Percentiles rank a stretch among this genome's conserved stretches.
Conservation (phyloP, 768 basidiomycete species). For the Daedalea quercina region DNA sequence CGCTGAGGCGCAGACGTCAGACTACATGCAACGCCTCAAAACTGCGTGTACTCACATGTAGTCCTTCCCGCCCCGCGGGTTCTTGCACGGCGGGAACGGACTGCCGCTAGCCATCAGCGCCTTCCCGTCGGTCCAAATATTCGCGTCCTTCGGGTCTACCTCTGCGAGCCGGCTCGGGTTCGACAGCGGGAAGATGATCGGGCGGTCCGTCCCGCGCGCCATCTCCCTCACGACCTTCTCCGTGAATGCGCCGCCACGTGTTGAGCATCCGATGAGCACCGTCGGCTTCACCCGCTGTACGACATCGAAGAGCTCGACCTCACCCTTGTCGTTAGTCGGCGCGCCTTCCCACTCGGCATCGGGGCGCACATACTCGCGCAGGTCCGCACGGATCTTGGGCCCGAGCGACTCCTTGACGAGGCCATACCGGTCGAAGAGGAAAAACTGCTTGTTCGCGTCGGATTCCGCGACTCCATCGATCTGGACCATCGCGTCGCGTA, state of each 20-base stretch:
- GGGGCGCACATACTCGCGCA: slow-evolving; percentile 50
- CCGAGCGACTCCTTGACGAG: slow-evolving; percentile 49
- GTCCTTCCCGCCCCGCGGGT: slow-evolving; percentile 46
- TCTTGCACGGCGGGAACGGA: slow-evolving; percentile 70
- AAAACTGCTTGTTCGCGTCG: slow-evolving; percentile 64
- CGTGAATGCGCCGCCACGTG: slow-evolving; percentile 69
- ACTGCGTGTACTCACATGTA: slow-evolving; percentile 35
- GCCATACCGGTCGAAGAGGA: slow-evolving; percentile 64
- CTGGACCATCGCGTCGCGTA: slow-evolving; percentile 69
- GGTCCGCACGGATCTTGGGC: slow-evolving; percentile 36
- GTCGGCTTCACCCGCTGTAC: slow-evolving; percentile 73
- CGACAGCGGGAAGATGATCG: slow-evolving; percentile 79
- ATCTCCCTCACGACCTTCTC: slow-evolving; percentile 65
- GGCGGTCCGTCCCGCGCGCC: slow-evolving; percentile 61
- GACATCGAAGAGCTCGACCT: slow-evolving; percentile 56
- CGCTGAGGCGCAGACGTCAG: slow-evolving; percentile 28
- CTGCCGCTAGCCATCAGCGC: slow-evolving; percentile 82
- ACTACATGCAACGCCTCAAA: neutral
- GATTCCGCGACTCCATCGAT: slow-evolving; percentile 39
- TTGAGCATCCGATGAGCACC: slow-evolving; percentile 80
- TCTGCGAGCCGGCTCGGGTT: slow-evolving; percentile 79
- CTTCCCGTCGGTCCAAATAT: slow-evolving; percentile 73
- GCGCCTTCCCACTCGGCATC: slow-evolving; percentile 49
- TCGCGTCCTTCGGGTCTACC: slow-evolving; percentile 61
- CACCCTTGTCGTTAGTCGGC: slow-evolving; percentile 29